A percentile compares a stretch with the other conserved stretches of the same genome.
Conservation (phyloP, 1,284 basidiomycete species). For the Erythrobasidium hasegawianum region DNA sequence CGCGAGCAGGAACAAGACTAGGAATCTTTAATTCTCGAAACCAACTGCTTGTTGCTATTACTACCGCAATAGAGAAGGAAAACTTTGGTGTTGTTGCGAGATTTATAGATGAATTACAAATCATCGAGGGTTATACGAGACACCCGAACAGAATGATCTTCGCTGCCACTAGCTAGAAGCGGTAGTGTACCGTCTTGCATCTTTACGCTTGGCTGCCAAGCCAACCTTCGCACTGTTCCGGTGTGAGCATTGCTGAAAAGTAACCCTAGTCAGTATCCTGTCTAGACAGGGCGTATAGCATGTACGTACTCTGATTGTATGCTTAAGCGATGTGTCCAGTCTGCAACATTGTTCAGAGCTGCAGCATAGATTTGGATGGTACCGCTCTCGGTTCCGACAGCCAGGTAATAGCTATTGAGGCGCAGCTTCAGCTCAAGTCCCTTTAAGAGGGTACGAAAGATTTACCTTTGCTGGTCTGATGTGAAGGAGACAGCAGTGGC, state of each 20-base stretch:
- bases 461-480: background rate
- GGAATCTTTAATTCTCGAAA: constrained; percentile 11
- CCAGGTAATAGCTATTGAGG: constrained; percentile 11
- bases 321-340: constrained; percentile 5
- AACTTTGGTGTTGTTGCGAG: no score
- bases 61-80: no score
- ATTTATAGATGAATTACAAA: no score
- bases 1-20: constrained; percentile 34
- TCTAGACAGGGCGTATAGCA: no score
- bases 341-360: background rate
- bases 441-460: background rate
- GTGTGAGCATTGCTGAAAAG: constrained; percentile 48
- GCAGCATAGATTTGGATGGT: background rate
- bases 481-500: constrained; percentile 48
- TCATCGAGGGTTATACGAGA: constrained; percentile 37
- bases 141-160: constrained; percentile 52
- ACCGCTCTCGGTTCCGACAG: constrained; percentile 26
- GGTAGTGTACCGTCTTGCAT: constrained; percentile 15
- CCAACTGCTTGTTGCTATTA: no score
- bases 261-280: no score
- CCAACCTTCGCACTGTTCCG: constrained; percentile 47
- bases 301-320: constrained; percentile 34
- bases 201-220: constrained; percentile 7
- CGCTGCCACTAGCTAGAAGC: constrained; percentile 51
- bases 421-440: background rate